Percentiles rank a stretch among this genome's conserved stretches.
Conservation (phyloP, 805 yeast genomes). For the Candida sonorensis region DNA sequence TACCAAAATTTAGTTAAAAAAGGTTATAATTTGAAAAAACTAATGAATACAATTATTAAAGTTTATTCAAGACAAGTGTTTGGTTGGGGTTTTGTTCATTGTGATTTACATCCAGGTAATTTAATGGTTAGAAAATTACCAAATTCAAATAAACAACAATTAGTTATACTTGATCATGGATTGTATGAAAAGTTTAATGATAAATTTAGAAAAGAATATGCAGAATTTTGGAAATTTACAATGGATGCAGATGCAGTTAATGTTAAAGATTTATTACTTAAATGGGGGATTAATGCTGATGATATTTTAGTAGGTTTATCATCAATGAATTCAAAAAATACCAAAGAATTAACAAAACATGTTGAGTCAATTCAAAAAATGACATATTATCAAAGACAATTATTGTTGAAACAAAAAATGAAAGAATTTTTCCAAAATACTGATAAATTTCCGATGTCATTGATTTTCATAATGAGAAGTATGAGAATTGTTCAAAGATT, state of each 20-base stretch:
- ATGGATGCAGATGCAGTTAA: slow-evolving; percentile 45
- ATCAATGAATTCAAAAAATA: slow-evolving; percentile 36
- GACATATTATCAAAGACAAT: slow-evolving; percentile 35
- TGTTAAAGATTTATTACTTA: slow-evolving; percentile 39
- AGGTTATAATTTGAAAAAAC: slow-evolving; percentile 31
- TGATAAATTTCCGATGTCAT: slow-evolving; percentile 57
- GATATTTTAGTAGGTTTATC: slow-evolving; percentile 56
- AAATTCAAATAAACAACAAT: slow-evolving; percentile 34
- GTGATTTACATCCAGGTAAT: slow-evolving; percentile 83
- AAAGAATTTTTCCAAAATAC: slow-evolving; percentile 53
- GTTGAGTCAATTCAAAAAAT: slow-evolving; percentile 22
- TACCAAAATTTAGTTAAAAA: slow-evolving; percentile 33
- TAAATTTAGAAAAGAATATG: slow-evolving; percentile 48
- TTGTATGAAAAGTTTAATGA: slow-evolving; percentile 50
- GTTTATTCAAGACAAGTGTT: slow-evolving; percentile 55
- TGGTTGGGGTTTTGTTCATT: slow-evolving; percentile 61
- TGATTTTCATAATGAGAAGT: slow-evolving; percentile 60
- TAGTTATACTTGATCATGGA: slow-evolving; percentile 73
- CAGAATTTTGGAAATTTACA: slow-evolving; percentile 56
- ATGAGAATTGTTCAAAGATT: slow-evolving; percentile 71
- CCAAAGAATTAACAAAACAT: slow-evolving; percentile 15
- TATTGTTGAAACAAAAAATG: slow-evolving; percentile 39
- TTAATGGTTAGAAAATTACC: slow-evolving; percentile 43
- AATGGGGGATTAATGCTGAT: slow-evolving; percentile 67
- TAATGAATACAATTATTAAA: slow-evolving; percentile 45